A percentile compares a stretch with the other conserved stretches of the same genome.
Conservation (phyloP, 768 basidiomycete species). For the Rickenella mellea region DNA sequence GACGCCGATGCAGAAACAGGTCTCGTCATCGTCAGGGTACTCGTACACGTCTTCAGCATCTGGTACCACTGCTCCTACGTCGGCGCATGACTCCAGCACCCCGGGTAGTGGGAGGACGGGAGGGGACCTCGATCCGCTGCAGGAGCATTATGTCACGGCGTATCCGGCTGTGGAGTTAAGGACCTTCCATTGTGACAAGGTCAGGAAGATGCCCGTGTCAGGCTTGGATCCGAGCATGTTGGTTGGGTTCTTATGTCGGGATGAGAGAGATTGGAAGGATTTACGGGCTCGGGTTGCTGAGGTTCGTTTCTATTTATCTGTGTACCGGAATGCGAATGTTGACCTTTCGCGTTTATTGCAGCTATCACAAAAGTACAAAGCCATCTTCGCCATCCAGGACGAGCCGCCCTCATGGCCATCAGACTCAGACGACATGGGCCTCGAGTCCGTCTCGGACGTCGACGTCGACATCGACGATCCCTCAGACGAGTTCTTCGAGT, state of each 20-base stretch:
- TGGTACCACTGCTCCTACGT: not conserved
- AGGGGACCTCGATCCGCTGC: conserved; percentile 32
- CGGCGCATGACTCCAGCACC: too few relatives aligned
- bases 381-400: conserved; percentile 81
- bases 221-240: conserved; percentile 96
- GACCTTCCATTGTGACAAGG: conserved; percentile 95
- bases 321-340: conserved; percentile 1
- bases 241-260: conserved; percentile 80
- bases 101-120: too few relatives aligned
- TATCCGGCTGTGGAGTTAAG: conserved; percentile 66
- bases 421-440: conserved; percentile 68
- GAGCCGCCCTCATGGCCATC: conserved; percentile 80
- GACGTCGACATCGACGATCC: conserved; percentile 53
- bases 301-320: conserved; percentile 35
- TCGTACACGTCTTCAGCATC: conserved; percentile 18
- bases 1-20: conserved; percentile 56
- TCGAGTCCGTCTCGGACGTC: conserved; percentile 79
- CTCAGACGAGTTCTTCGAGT: conserved; percentile 50
- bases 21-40: conserved; percentile 26
- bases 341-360: conserved; percentile 10
- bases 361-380: conserved; percentile 38
- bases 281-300: conserved; percentile 61
- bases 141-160: conserved; percentile 60
- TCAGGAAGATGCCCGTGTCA: conserved; percentile 88
- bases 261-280: conserved; percentile 82